Percentiles rank a stretch among this genome's conserved stretches.
These are phyloP conservation scores for Syzygium jambos DNA, from an alignment of 345 rosid genomes.

Conservation along the genomic window DNA sequence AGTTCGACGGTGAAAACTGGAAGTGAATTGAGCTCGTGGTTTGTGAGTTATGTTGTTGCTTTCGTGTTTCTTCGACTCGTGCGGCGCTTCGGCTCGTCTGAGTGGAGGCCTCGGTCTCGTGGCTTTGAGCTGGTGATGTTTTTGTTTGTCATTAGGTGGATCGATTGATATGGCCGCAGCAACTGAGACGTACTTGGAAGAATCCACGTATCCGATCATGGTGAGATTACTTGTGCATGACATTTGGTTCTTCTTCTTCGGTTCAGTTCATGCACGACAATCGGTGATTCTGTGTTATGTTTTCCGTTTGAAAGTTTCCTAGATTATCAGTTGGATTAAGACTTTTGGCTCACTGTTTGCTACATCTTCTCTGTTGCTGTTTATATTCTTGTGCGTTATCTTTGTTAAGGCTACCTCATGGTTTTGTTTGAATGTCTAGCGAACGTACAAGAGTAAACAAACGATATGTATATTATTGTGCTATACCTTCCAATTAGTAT, in stretches of 20 bases:
- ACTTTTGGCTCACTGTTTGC: not conserved
- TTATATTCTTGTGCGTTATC: not conserved
- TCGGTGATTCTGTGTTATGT: not conserved
- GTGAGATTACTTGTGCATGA: slow-evolving; percentile 16
- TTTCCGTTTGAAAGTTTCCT: not conserved
- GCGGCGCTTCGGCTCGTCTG: not conserved
- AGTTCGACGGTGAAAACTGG: not conserved
- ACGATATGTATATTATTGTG: not conserved
- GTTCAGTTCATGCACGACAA: not conserved
- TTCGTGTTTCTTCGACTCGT: not conserved
- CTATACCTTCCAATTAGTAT: not conserved
- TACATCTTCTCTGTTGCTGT: not conserved
- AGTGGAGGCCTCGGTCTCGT: not conserved
- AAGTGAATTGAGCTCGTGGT: not conserved
- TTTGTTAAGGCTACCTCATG: not conserved
- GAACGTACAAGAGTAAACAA: not conserved
- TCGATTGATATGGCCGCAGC: slow-evolving; percentile 62
- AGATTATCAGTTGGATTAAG: not conserved
- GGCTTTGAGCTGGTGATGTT: not conserved
- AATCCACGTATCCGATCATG: slow-evolving; percentile 56
- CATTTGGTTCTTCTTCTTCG: not conserved
- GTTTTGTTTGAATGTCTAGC: not conserved
- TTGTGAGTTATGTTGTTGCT: not conserved
- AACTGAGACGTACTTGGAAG: slow-evolving; percentile 32
- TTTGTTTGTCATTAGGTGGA: slow-evolving; percentile 42